These are phyloP conservation scores for Solanum corneliomulleri DNA, from an alignment of 257 asterid species.

Conservation along the genomic window DNA sequence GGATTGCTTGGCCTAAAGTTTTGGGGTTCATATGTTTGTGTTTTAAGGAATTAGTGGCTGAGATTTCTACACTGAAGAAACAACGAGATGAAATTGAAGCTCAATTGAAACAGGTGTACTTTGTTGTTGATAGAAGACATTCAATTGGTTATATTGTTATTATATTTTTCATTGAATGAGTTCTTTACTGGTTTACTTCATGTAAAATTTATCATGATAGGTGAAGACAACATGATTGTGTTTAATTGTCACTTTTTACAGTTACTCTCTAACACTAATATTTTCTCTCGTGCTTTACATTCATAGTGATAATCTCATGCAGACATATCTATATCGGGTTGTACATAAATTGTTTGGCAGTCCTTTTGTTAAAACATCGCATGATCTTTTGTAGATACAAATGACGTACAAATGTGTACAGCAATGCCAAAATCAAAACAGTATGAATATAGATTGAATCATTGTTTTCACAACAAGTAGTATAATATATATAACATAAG, in stretches of 20 bases:
- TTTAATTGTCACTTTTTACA: neutral
- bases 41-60: conserved; percentile 69
- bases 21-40: conserved; percentile 5
- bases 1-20: conserved; percentile 1
- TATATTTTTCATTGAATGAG: neutral
- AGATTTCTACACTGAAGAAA: conserved; percentile 72
- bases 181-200: neutral
- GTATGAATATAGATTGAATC: neutral
- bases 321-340: neutral
- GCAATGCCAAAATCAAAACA: neutral
- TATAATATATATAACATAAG: neutral
- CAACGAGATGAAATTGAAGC: conserved; percentile 88
- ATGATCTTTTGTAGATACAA: neutral
- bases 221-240: neutral
- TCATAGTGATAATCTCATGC: neutral
- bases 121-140: neutral
- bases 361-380: neutral
- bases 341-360: neutral
- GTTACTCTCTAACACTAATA: neutral
- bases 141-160: neutral
- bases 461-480: neutral
- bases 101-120: conserved; percentile 80
- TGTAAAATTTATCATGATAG: neutral
- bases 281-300: neutral
- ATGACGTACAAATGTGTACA: neutral